Percentiles rank a stretch among this genome's conserved stretches.
These are phyloP conservation scores for Nicotiana undulata DNA, from an alignment of 257 asterid genomes.

Conservation along the genomic window DNA sequence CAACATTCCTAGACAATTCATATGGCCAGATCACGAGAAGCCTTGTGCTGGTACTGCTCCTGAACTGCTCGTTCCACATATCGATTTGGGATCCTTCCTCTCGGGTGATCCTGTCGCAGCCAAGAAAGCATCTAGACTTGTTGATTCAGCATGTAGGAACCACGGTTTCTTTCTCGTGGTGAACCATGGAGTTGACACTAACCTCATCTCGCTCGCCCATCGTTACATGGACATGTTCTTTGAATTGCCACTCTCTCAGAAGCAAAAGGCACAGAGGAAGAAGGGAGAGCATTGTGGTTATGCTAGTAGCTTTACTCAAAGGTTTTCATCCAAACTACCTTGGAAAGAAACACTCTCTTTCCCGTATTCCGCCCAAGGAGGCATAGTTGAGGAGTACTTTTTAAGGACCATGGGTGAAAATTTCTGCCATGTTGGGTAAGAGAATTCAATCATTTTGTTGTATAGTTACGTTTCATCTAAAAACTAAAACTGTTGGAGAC, in stretches of 20 bases:
- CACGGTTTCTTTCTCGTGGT: conserved; percentile 11
- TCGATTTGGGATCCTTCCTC: not conserved
- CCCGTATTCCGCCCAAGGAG: not conserved
- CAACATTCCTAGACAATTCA: conserved; percentile 10
- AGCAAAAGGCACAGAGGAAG: conserved; percentile 8
- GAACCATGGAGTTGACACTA: conserved; percentile 8
- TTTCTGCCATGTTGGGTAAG: conserved; percentile 6
- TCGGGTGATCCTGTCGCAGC: not conserved
- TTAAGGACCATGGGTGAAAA: not conserved
- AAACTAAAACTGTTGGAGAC: not conserved
- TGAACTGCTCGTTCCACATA: conserved; percentile 3
- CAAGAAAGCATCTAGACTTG: not conserved
- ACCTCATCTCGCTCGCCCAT: not conserved
- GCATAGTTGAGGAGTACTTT: not conserved
- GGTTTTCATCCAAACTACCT: conserved; percentile 9
- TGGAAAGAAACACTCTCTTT: conserved; percentile 16
- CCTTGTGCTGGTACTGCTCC: not conserved
- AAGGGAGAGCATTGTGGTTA: conserved; percentile 11
- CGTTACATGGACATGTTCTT: conserved; percentile 1
- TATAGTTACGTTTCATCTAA: not conserved
- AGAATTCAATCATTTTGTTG: not conserved
- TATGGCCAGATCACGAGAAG: conserved; percentile 14
- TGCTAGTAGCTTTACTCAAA: conserved; percentile 12
- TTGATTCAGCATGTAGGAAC: conserved; percentile 7
- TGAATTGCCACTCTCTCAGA: not conserved